A percentile compares a stretch with the other conserved stretches of the same genome.
phyloP scores from a whole-genome alignment of 495 filamentous ascomycete species.

The Lophiotrema nucula region DNA sequence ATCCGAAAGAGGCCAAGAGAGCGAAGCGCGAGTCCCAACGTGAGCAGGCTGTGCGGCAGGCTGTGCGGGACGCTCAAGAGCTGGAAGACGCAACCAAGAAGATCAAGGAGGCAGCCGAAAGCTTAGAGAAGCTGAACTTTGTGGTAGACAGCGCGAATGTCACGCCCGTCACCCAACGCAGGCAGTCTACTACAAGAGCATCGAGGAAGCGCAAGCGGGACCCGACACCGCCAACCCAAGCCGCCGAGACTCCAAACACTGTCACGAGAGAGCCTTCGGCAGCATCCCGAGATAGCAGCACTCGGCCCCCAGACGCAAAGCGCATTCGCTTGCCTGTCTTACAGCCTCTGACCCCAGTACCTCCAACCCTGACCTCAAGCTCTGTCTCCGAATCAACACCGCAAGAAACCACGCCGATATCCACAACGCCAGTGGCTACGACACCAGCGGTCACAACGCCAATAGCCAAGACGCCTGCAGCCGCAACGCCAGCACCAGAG shows the following conservation, averaged over 20 bases:
- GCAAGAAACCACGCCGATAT: constrained; percentile 23
- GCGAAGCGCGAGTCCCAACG: constrained; percentile 58
- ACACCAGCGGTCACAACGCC: constrained; percentile 1
- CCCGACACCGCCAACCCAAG: constrained; percentile 5
- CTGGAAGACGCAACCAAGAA: constrained; percentile 60
- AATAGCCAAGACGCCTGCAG: too few relatives aligned
- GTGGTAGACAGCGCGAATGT: constrained; percentile 14
- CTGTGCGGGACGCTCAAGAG: constrained; percentile 49
- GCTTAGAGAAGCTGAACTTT: constrained; percentile 29
- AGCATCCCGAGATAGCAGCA: constrained; percentile 27
- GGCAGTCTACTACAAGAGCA: constrained; percentile 11
- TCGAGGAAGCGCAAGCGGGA: constrained; percentile 42
- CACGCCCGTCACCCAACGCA: constrained; percentile 3
- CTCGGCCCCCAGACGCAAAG: constrained; percentile 24
- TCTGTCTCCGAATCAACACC: constrained; percentile 25
- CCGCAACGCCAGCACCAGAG: constrained; percentile 1
- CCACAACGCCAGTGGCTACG: constrained; percentile 13
- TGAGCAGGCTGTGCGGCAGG: constrained; percentile 58
- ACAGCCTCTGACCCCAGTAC: too few relatives aligned
- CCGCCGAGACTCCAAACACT: background rate
- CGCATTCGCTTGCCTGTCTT: constrained; percentile 13
- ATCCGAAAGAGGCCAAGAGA: constrained; percentile 87
- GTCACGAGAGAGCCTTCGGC: constrained; percentile 18
- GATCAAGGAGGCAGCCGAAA: constrained; percentile 46
- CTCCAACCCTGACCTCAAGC: too few relatives aligned